Evolutionary conservation across 2,329 filamentous ascomycete species (phyloP).

Genomic region (Stenocarpella maydis): DNA sequence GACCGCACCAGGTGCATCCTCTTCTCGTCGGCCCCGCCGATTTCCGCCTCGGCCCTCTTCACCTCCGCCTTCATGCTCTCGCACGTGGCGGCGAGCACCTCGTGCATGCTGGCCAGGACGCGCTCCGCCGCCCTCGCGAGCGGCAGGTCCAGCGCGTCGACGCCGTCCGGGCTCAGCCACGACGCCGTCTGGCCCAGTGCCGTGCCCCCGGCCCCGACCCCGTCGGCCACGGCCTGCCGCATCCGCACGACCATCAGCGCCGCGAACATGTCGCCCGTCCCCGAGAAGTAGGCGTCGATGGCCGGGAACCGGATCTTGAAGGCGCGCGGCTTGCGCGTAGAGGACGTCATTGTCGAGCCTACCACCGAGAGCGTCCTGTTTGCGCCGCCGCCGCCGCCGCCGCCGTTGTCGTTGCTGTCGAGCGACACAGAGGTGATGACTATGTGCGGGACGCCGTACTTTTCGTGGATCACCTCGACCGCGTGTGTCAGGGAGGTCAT

Average conservation of each 20-base stretch:
- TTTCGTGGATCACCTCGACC: slow-evolving; percentile 78
- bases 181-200: slow-evolving; percentile 61
- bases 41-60: slow-evolving; percentile 51
- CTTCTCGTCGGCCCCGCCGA: slow-evolving; percentile 57
- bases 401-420: slow-evolving; percentile 48
- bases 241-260: slow-evolving; percentile 88
- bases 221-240: slow-evolving; percentile 76
- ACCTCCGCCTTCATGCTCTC: slow-evolving; percentile 65
- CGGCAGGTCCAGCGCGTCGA: slow-evolving; percentile 75
- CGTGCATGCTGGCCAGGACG: slow-evolving; percentile 92
- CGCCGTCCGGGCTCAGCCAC: slow-evolving; percentile 81
- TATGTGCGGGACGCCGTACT: slow-evolving; percentile 82
- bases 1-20: slow-evolving; percentile 73
- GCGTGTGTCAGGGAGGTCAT: slow-evolving; percentile 76
- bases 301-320: slow-evolving; percentile 89
- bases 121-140: slow-evolving; percentile 85
- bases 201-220: slow-evolving; percentile 39
- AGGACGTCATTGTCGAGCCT: slow-evolving; percentile 74
- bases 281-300: slow-evolving; percentile 93
- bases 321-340: slow-evolving; percentile 72
- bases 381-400: slow-evolving; percentile 54
- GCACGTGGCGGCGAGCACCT: slow-evolving; percentile 76
- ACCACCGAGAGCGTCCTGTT: slow-evolving; percentile 79
- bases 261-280: slow-evolving; percentile 98
- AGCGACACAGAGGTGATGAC: slow-evolving; percentile 91